Evolutionary conservation across 2,329 filamentous ascomycete genomes (phyloP).

Genomic region (Ciborinia camelliae): DNA sequence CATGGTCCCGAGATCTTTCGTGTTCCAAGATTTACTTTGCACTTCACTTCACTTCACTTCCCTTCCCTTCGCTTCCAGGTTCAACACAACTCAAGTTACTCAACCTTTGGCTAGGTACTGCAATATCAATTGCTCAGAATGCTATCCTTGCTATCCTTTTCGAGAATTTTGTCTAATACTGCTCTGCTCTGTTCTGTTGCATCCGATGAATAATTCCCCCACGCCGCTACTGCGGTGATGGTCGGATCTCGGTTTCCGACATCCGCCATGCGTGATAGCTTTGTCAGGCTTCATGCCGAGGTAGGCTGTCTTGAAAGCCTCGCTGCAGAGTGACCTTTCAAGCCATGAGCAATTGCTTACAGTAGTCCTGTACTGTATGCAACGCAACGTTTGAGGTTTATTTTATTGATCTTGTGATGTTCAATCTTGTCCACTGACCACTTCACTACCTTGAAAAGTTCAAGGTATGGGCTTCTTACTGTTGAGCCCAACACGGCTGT

Average conservation of each 20-base stretch:
- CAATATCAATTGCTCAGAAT: no score
- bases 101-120: no score
- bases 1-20: no score
- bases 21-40: no score
- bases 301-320: not conserved
- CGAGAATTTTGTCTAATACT: no score
- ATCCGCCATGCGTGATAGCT: not conserved
- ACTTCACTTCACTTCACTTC: no score
- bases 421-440: not conserved
- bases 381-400: not conserved
- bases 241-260: not conserved
- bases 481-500: not conserved
- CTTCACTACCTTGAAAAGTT: not conserved
- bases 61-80: no score
- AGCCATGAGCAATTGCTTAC: not conserved
- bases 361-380: conserved; percentile 1
- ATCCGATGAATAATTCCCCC: no score
- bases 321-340: not conserved
- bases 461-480: not conserved
- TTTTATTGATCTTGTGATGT: conserved; percentile 5
- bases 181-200: no score
- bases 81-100: no score
- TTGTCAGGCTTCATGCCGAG: not conserved
- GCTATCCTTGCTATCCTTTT: no score
- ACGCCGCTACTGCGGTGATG: not conserved